Evolutionary conservation across 2,329 filamentous ascomycete species (phyloP).

Genomic region (Kalaharituber pfeilii): DNA sequence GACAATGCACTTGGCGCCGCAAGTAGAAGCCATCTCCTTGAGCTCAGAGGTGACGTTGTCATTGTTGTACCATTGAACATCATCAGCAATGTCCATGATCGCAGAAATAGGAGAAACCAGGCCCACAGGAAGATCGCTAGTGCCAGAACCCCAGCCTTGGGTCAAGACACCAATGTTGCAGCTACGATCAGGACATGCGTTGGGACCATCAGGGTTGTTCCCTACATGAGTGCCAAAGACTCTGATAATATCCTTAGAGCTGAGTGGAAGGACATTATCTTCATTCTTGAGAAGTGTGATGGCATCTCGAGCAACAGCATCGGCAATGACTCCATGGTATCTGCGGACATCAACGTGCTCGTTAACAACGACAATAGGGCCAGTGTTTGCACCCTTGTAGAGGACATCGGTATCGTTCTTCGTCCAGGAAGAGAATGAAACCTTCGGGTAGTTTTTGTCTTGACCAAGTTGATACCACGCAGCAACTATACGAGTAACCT

Average conservation of each 20-base stretch:
- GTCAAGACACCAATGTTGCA: constrained; percentile 69
- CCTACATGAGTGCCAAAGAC: constrained; percentile 65
- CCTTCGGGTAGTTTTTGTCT: constrained; percentile 37
- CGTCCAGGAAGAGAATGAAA: constrained; percentile 79
- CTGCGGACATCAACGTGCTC: constrained; percentile 48
- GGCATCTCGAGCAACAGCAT: constrained; percentile 60
- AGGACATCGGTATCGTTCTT: constrained; percentile 48
- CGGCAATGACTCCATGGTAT: constrained; percentile 55
- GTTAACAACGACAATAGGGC: constrained; percentile 23
- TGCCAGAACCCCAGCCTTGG: constrained; percentile 79
- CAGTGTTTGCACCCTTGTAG: constrained; percentile 46
- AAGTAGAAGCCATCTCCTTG: constrained; percentile 9
- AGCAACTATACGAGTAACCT: constrained; percentile 69
- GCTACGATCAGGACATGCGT: constrained; percentile 56
- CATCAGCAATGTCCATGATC: constrained; percentile 28
- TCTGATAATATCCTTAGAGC: constrained; percentile 31
- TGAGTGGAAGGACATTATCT: constrained; percentile 34
- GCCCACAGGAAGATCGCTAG: constrained; percentile 46
- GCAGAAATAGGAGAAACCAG: constrained; percentile 56
- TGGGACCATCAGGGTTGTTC: constrained; percentile 42
- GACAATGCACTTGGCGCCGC: constrained; percentile 33
- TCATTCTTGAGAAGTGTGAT: constrained; percentile 69
- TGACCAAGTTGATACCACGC: constrained; percentile 52
- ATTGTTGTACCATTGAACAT: constrained; percentile 10
- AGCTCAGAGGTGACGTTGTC: constrained; percentile 22